Evolutionary conservation across 2,329 filamentous ascomycete species (phyloP).

Genomic region (Colletotrichum brevisporum): DNA sequence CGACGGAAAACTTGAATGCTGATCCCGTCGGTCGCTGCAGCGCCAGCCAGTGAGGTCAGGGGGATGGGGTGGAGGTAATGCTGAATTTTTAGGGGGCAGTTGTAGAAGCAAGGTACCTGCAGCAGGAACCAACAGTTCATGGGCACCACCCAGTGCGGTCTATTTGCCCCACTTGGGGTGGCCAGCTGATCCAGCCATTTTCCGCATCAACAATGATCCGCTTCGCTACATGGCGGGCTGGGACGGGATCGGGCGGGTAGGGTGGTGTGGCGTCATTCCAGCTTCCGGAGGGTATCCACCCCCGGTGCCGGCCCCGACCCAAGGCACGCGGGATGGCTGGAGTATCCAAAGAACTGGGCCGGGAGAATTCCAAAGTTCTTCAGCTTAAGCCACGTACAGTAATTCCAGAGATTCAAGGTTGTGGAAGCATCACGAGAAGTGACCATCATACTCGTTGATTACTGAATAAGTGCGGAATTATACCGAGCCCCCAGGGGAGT

Average conservation of each 20-base stretch:
- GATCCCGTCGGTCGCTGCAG: constrained; percentile 33
- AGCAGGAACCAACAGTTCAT: constrained; percentile 41
- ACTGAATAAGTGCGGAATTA: too few species aligned
- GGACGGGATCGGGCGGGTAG: too few species aligned
- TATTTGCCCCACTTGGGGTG: constrained; percentile 24
- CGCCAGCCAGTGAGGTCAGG: constrained; percentile 16
- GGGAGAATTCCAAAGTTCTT: neutral
- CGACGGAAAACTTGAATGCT: constrained; percentile 37
- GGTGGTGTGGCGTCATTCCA: constrained; percentile 23
- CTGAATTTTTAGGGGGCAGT: constrained; percentile 25
- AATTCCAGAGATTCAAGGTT: too few species aligned
- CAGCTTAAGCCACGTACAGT: neutral
- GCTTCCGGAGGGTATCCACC: neutral
- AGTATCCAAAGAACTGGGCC: neutral
- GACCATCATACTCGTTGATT: too few species aligned
- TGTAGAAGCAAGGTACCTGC: constrained; percentile 40
- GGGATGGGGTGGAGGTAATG: constrained; percentile 34
- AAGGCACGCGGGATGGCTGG: neutral
- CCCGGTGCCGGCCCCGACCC: constrained; percentile 10
- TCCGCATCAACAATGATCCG: constrained; percentile 39
- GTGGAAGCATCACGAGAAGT: too few species aligned
- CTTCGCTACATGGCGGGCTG: too few species aligned
- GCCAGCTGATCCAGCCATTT: constrained; percentile 35
- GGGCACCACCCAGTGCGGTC: constrained; percentile 22
- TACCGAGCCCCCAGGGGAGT: too few species aligned